phyloP scores from a whole-genome alignment of 805 yeast genomes.

The Kuraishia ogatae region DNA sequence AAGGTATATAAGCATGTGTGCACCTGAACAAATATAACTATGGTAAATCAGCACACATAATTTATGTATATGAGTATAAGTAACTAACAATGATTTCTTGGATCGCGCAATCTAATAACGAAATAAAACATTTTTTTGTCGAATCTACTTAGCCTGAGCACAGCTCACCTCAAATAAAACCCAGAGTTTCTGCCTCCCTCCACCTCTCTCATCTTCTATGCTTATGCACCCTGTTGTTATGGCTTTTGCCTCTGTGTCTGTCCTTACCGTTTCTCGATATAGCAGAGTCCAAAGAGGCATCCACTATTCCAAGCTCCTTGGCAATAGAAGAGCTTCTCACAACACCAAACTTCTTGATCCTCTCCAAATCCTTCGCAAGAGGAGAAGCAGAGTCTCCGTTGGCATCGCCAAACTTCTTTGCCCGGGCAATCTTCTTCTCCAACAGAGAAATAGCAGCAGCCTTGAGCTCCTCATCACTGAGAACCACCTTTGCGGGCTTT shows the following conservation, averaged over 20 bases:
- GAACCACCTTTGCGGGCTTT: constrained; percentile 20
- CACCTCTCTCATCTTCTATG: not conserved
- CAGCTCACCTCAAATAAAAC: not conserved
- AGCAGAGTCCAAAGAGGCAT: not conserved
- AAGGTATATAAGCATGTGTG: too few species aligned
- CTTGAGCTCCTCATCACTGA: constrained; percentile 65
- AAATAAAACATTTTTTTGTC: not conserved
- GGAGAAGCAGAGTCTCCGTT: constrained; percentile 31
- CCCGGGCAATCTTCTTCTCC: constrained; percentile 58
- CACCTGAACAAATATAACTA: too few species aligned
- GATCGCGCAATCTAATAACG: not conserved
- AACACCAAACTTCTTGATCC: constrained; percentile 82
- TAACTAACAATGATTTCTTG: too few species aligned
- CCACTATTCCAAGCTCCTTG: constrained; percentile 46
- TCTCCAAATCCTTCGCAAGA: constrained; percentile 52
- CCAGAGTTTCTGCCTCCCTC: too few species aligned
- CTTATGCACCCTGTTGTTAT: not conserved
- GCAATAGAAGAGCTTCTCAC: constrained; percentile 60
- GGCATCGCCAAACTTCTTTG: constrained; percentile 71
- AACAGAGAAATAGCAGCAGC: constrained; percentile 59
- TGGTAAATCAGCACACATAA: too few species aligned
- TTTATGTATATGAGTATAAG: too few species aligned
- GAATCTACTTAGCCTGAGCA: not conserved
- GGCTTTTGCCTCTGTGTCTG: not conserved
- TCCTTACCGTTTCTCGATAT: not conserved